Evolutionary conservation across 2,329 filamentous ascomycete genomes (phyloP).

Genomic region (Paracamarosporium sp.): DNA sequence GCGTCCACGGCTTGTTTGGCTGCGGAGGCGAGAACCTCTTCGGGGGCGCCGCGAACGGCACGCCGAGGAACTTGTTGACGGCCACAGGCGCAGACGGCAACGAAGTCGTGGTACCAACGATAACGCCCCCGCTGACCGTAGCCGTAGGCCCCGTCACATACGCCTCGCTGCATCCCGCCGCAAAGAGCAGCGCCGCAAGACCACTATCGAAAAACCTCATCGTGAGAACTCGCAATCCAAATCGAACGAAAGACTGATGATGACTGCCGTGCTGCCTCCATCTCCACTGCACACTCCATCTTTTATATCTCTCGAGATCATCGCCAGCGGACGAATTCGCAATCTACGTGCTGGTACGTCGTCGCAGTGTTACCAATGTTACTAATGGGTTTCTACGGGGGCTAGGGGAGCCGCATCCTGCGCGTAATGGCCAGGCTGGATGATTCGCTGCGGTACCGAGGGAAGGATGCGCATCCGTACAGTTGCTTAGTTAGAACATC

Average conservation of each 20-base stretch:
- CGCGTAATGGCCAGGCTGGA: no score
- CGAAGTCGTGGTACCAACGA: slow-evolving; percentile 34
- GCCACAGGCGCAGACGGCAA: slow-evolving; percentile 23
- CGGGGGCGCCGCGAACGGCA: slow-evolving; percentile 39
- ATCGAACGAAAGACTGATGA: no score
- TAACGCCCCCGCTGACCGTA: slow-evolving; percentile 28
- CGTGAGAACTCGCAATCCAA: no score
- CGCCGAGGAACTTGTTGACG: slow-evolving; percentile 40
- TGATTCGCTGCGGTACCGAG: background rate
- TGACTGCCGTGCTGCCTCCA: background rate
- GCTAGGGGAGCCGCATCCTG: no score
- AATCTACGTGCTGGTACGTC: background rate
- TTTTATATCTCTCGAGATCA: background rate
- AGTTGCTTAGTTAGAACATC: background rate
- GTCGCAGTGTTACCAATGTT: background rate
- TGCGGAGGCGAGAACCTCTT: slow-evolving; percentile 31
- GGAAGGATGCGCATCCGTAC: background rate
- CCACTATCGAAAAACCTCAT: background rate
- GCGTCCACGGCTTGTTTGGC: slow-evolving; percentile 17
- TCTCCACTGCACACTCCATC: no score
- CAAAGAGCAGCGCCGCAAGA: background rate
- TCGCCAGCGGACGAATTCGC: background rate
- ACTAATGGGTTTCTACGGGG: background rate
- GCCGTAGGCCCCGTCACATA: slow-evolving; percentile 21
- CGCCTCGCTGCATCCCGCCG: slow-evolving; percentile 6